Evolutionary conservation across 495 filamentous ascomycete genomes (phyloP), one percentile per base, ranked within the genome.

Genomic region (Parathielavia appendiculata): DNA sequence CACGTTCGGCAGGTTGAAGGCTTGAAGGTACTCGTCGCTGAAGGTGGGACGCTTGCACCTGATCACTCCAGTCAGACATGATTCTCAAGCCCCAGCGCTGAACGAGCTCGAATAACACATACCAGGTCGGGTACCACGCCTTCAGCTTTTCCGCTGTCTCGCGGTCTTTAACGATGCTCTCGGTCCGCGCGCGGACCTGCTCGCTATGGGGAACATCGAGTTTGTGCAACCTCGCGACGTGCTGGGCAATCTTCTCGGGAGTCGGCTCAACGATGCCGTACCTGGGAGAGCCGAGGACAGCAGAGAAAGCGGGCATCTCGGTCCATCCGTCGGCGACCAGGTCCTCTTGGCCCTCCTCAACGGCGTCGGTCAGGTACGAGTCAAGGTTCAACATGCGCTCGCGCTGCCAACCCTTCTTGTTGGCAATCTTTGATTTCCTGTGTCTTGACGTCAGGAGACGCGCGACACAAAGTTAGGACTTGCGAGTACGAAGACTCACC

Each of bases 31-130:
- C 38, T 68, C 64, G 61, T 79, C 75, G 65, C 72, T 75, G 59
- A 75, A 78, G n/a, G 66, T 70, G 9, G 72, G 70, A 0, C 76
- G 73, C 63, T 79, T 79, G 66, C 76, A 79, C 56, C 56, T 58
- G 16, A 17, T 6, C 4, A 13, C 8, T 6, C 38, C 11, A 26
- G 40, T 46, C 7, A 46, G 22, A 12, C n/a, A 6, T 9, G 4
- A 7, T 14, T 35, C 5, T 13, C 16, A 19, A 20, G 34, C 12
- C 11, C 1, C 6, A 4, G 7, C 1, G 11, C 0, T 1, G 23
- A 6, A 2, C 1, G 8, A 4, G 1, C 13, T 8, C 32, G 30
- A 12, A 10, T 5, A 17, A 34, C 5, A 46, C 56, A 17, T 43
- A 58, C 74, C 73, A 76, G 0, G 54, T 50, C 1, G 74, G 70